phyloP scores from a whole-genome alignment of 352 stramenopile genomes.

The Pythium grandisporangium region DNA sequence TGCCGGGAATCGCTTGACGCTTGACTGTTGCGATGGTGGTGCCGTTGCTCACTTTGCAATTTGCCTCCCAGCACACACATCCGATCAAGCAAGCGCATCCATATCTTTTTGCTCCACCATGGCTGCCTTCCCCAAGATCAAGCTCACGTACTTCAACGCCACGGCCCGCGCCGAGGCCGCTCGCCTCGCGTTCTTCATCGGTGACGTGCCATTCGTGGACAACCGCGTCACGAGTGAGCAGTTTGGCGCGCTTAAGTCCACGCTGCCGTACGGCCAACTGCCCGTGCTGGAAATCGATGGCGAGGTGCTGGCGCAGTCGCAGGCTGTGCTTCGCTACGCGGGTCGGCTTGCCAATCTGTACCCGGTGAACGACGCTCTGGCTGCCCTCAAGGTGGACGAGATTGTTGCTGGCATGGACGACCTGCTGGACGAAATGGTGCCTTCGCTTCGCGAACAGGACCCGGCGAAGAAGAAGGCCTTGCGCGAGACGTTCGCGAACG shows the following conservation, averaged over 20 bases:
- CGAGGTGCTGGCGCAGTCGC: slow-evolving; percentile 10
- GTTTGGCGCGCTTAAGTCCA: slow-evolving; percentile 14
- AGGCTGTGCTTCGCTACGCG: slow-evolving; percentile 23
- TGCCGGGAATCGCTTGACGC: too few relatives aligned
- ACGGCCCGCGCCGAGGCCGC: slow-evolving; percentile 12
- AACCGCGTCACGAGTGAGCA: slow-evolving; percentile 15
- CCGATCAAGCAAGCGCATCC: too few relatives aligned
- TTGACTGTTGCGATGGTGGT: too few relatives aligned
- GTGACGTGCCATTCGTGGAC: slow-evolving; percentile 21
- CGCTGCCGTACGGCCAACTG: slow-evolving; percentile 16
- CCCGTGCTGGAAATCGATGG: slow-evolving; percentile 17
- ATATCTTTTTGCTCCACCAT: too few relatives aligned
- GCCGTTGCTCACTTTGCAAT: too few relatives aligned
- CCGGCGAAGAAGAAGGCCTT: too few relatives aligned
- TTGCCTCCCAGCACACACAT: too few relatives aligned
- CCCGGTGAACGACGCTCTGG: slow-evolving; percentile 14
- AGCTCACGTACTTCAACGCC: slow-evolving; percentile 29
- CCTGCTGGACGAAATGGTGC: background rate
- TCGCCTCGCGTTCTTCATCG: slow-evolving; percentile 15
- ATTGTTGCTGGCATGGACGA: background rate
- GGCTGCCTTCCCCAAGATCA: slow-evolving; percentile 1
- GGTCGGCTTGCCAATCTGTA: slow-evolving; percentile 20
- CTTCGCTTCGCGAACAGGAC: too few relatives aligned
- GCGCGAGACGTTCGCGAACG: too few relatives aligned
- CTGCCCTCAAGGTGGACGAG: too few relatives aligned